Evolutionary conservation across 2,329 filamentous ascomycete species (phyloP).

Genomic region (Coleophoma cylindrospora): DNA sequence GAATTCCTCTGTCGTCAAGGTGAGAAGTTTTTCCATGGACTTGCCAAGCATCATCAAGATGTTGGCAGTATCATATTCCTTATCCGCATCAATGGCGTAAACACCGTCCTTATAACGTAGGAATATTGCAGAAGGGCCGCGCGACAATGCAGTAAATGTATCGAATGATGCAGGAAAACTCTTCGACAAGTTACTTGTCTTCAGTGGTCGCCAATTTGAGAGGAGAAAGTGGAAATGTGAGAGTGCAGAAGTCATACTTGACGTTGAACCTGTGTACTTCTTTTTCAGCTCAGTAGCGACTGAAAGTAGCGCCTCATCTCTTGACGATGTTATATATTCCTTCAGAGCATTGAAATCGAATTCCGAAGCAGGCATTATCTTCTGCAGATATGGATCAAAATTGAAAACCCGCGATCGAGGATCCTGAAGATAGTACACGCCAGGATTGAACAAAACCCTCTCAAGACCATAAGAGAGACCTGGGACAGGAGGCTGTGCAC

Average conservation of each 20-base stretch:
- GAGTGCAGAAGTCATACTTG: conserved; percentile 86
- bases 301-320: conserved; percentile 66
- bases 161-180: conserved; percentile 56
- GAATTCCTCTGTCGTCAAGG: conserved; percentile 74
- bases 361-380: conserved; percentile 87
- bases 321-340: conserved; percentile 86
- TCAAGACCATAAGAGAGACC: conserved; percentile 26
- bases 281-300: conserved; percentile 63
- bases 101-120: conserved; percentile 75
- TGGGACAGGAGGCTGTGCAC: conserved; percentile 22
- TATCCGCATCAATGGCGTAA: conserved; percentile 95
- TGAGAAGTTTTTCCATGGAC: conserved; percentile 94
- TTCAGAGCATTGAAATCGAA: conserved; percentile 89
- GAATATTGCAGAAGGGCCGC: conserved; percentile 75
- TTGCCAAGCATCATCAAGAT: conserved; percentile 89
- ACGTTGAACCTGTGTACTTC: conserved; percentile 92
- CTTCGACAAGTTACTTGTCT: conserved; percentile 60
- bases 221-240: conserved; percentile 91
- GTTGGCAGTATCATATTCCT: conserved; percentile 79
- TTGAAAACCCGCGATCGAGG: conserved; percentile 85
- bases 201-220: conserved; percentile 74
- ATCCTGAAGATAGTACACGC: conserved; percentile 89
- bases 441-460: conserved; percentile 84
- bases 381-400: conserved; percentile 90
- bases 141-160: conserved; percentile 67